These are phyloP conservation scores for Scytalidium sp. DNA, from an alignment of 2,329 filamentous ascomycete species.

Conservation along the genomic window DNA sequence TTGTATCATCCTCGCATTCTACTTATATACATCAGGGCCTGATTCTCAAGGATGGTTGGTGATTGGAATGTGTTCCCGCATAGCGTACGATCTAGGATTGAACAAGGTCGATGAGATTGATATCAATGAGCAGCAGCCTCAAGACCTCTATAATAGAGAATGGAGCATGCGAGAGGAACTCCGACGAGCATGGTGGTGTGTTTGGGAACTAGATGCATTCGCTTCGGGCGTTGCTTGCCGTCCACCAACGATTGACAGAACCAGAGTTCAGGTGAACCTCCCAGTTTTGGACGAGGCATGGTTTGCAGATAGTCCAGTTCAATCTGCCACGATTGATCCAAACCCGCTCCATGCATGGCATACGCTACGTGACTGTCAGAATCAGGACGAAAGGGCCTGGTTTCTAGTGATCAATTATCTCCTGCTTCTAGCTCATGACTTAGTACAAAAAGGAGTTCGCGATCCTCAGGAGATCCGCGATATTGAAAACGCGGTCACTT, in stretches of 20 bases:
- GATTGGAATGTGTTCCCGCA: not conserved
- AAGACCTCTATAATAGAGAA: not conserved
- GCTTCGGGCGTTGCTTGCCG: not conserved
- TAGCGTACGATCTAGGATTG: slow-evolving; percentile 2
- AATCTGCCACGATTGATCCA: slow-evolving; percentile 16
- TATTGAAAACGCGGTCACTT: slow-evolving; percentile 1
- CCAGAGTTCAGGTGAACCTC: not conserved
- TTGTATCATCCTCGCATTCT: slow-evolving; percentile 6
- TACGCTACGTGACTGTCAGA: not conserved
- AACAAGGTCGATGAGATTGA: not conserved
- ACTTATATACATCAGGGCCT: not conserved
- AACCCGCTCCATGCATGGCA: slow-evolving; percentile 1
- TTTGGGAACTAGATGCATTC: slow-evolving; percentile 5
- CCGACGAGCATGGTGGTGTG: slow-evolving; percentile 4
- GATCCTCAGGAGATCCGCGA: not conserved
- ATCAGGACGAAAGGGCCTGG: slow-evolving; percentile 5
- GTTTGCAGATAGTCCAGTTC: slow-evolving; percentile 10
- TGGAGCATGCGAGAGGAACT: slow-evolving; percentile 3
- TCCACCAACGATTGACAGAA: slow-evolving; percentile 3
- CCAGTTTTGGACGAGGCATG: slow-evolving; percentile 3
- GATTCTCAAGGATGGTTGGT: too few relatives aligned
- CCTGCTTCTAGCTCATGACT: too few relatives aligned
- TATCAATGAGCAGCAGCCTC: not conserved
- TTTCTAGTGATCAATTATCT: slow-evolving; percentile 20
- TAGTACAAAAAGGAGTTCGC: too few relatives aligned